Base-by-base conservation (phyloP, 495 filamentous ascomycete species). In the Bacidia gigantensis region DNA sequence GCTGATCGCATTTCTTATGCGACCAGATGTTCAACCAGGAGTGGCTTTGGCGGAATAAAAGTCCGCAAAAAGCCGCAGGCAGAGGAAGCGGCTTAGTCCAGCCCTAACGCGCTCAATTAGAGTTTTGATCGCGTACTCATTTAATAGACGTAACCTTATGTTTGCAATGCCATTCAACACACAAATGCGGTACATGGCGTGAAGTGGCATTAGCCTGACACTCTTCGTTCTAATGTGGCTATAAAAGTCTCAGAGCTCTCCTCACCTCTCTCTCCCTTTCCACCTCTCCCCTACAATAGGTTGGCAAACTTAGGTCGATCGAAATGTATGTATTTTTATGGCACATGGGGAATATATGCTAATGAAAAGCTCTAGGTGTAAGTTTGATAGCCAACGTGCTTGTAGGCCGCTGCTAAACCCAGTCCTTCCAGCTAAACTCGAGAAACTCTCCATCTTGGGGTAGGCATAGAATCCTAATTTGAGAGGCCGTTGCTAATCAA, bases 361-460 rank as follows among this genome's bases (percentile, higher is more conserved):
- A 35, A 35, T 35, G 7, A 5, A 7, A 5, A 35, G 14, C 29
- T n/a, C 5, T 35, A 35, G 29, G 29, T 35, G 29, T 35, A 35
- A 35, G 29, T 35, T 14, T 14, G 29, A 14, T 14, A 35, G 29
- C 5, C 29, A 7, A 14, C 5, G 29, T 7, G 7, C 5, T 35
- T 7, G 29, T 35, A 35, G 14, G 14, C 7, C 5, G n/a, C 14
- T 7, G 5, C 29, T 35, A 35, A 35, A 5, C 7, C 5, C 29
- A 35, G 7, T 51, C 9, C 17, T 26, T 48, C 46, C 50, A 78
- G 75, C 89, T 56, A 87, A 79, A 64, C 87, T 98, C 53, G 87
- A 98, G 64, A 92, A 86, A 62, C 76, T 98, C 55, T 83, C 81
- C 43, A 93, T 95, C 53, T 62, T 78, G 59, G 89, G 83, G 83